phyloP scores from a whole-genome alignment of 805 yeast species.

The Kodamaea leandrae region DNA sequence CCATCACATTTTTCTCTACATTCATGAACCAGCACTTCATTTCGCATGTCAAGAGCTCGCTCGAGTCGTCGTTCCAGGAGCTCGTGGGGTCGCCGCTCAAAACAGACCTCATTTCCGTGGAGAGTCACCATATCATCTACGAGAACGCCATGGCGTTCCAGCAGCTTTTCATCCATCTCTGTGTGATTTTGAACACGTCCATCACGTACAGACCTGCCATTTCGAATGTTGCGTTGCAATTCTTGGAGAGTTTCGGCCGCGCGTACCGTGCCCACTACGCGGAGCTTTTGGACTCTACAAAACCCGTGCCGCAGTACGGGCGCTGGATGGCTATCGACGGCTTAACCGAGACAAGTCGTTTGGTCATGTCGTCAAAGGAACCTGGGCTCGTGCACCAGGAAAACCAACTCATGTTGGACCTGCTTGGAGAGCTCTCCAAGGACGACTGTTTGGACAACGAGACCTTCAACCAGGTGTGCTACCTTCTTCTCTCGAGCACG shows the following conservation, averaged over 20 bases:
- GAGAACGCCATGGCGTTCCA: conserved; percentile 48
- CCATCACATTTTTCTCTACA: conserved; percentile 50
- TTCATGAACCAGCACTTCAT: conserved; percentile 66
- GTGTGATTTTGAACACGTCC: conserved; percentile 59
- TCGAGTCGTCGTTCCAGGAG: conserved; percentile 51
- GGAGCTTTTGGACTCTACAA: conserved; percentile 28
- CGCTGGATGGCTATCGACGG: conserved; percentile 34
- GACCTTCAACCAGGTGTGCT: conserved; percentile 49
- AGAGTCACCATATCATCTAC: conserved; percentile 27
- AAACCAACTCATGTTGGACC: conserved; percentile 12
- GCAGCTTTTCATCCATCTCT: conserved; percentile 44
- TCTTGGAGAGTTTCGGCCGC: conserved; percentile 34
- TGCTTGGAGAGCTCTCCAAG: conserved; percentile 27
- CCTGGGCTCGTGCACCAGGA: conserved; percentile 24
- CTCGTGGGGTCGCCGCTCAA: conserved; percentile 26
- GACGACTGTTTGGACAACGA: conserved; percentile 55
- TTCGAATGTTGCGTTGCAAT: conserved; percentile 42
- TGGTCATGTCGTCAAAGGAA: conserved; percentile 21
- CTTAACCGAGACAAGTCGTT: conserved; percentile 22
- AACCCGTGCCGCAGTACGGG: conserved; percentile 26
- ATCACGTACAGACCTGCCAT: conserved; percentile 56
- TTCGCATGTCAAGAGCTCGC: conserved; percentile 57
- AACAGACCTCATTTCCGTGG: conserved; percentile 34
- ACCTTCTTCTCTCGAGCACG: conserved; percentile 51
- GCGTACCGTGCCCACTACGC: conserved; percentile 34